Base-by-base conservation (phyloP, 192 early-diverging fungal species). In the Entomortierella beljakovae region DNA sequence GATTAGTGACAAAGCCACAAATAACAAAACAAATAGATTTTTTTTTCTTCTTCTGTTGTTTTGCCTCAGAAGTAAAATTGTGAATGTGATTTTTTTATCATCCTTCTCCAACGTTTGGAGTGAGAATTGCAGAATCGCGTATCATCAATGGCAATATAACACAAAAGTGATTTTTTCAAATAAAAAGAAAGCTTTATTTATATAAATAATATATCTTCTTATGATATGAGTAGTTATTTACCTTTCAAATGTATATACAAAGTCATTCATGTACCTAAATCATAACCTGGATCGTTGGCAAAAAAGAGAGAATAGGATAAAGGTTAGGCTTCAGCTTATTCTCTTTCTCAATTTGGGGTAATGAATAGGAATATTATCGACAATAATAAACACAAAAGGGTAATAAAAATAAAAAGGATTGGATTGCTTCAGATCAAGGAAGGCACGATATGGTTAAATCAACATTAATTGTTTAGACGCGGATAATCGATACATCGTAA, bases 91-190 rank as follows among this genome's bases (percentile, higher is more conserved):
- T 76, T 49, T 28, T 68, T 76, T 76, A 42, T 76, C 72, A 60
- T 68, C 72, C 64, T 76, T 63, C 59, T 76, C 62, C 72, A 68
- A 74, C 62, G 34, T 64, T 60, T 68, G 72, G 62, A 76, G 59
- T 76, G 50, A 62, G 72, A 76, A 76, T 76, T 76, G 72, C 72
- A 76, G 72, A 76, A 76, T 76, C 72, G 64, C 64, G 54, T 76
- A 57, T 76, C 72, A 76, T 76, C 72, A 53, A 67, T 25, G 72
- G 72, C 64, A 57, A 26, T 25, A 22, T 43, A 29, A n/a, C 7
- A 26, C 3, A n/a, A 15, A n/a, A n/a, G n/a, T n/a, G n/a, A n/a
- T n/a, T n/a, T n/a, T n/a, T n/a, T 5, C 6, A 64, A 48, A 46
- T 11, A 11, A 53, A 26, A 55, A 31, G 34, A 32, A n/a, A 33